Evolutionary conservation across 495 filamentous ascomycete genomes (phyloP).

Genomic region (Lindgomyces ingoldianus): DNA sequence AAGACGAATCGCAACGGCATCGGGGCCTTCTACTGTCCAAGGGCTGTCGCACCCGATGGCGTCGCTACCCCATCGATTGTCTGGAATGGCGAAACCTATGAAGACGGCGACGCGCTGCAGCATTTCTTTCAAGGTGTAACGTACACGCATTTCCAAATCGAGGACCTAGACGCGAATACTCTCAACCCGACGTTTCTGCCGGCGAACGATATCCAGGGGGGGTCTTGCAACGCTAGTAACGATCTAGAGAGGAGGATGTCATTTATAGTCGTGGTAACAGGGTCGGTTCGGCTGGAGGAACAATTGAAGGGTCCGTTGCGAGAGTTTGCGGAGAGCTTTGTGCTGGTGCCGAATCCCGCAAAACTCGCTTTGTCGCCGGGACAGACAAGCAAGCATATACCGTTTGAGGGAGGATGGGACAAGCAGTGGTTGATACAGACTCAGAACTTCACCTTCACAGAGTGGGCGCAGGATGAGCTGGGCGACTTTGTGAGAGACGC

Average conservation of each 20-base stretch:
- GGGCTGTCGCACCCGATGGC: conserved; percentile 46
- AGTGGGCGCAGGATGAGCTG: conserved; percentile 27
- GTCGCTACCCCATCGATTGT: conserved; percentile 55
- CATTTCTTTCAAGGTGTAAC: conserved; percentile 63
- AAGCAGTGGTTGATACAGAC: conserved; percentile 66
- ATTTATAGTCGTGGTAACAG: conserved; percentile 66
- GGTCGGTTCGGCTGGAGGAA: conserved; percentile 64
- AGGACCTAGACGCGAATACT: conserved; percentile 70
- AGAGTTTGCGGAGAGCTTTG: conserved; percentile 72
- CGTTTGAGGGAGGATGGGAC: conserved; percentile 31
- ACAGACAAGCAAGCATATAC: conserved; percentile 35
- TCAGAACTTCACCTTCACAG: conserved; percentile 62
- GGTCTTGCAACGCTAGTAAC: conserved; percentile 36
- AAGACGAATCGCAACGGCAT: conserved; percentile 56
- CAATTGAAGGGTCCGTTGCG: conserved; percentile 56
- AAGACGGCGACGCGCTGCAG: conserved; percentile 59
- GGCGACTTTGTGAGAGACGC: neutral
- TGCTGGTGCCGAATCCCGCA: conserved; percentile 74
- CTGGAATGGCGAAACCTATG: conserved; percentile 65
- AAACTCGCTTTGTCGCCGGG: conserved; percentile 48
- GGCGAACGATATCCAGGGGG: conserved; percentile 44
- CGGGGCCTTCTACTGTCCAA: conserved; percentile 58
- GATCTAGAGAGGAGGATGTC: conserved; percentile 59
- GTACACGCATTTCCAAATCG: conserved; percentile 59
- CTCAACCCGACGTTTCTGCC: conserved; percentile 60